Percentiles rank a stretch among this genome's conserved stretches.
Evolutionary conservation across 805 yeast species (phyloP).

Genomic region (Yamadazyma sp.): DNA sequence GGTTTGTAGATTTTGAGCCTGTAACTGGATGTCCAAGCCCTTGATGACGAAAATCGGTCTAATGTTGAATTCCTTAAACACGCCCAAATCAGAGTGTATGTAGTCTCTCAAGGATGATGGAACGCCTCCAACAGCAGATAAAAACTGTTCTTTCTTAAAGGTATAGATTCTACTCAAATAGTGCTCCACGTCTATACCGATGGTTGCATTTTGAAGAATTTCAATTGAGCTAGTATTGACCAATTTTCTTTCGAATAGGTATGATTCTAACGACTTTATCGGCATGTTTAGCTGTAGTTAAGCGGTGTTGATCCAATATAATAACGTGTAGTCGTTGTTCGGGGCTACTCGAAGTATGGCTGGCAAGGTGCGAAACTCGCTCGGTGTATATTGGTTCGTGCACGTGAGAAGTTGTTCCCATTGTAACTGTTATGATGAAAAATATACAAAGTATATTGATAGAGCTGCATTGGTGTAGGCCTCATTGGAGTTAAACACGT

Average conservation of each 20-base stretch:
- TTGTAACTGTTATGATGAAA: too few relatives aligned
- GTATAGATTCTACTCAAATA: slow-evolving; percentile 65
- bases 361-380: background rate
- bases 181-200: slow-evolving; percentile 85
- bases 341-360: too few relatives aligned
- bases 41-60: slow-evolving; percentile 80
- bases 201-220: slow-evolving; percentile 59
- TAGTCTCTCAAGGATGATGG: slow-evolving; percentile 60
- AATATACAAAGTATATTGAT: background rate
- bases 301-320: too few relatives aligned
- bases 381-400: background rate
- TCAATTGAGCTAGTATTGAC: slow-evolving; percentile 63
- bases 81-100: slow-evolving; percentile 61
- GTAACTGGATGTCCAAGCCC: slow-evolving; percentile 54
- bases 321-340: too few relatives aligned
- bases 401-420: too few relatives aligned
- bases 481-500: too few relatives aligned
- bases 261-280: slow-evolving; percentile 60
- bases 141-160: slow-evolving; percentile 62
- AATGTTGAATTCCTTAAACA: slow-evolving; percentile 59
- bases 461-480: too few relatives aligned
- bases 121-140: slow-evolving; percentile 79
- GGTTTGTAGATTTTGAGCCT: slow-evolving; percentile 31
- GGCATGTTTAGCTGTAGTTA: too few relatives aligned
- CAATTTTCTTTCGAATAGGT: slow-evolving; percentile 64